Conservation (phyloP, 352 stramenopile species). For the Globisporangium ultimum region DNA sequence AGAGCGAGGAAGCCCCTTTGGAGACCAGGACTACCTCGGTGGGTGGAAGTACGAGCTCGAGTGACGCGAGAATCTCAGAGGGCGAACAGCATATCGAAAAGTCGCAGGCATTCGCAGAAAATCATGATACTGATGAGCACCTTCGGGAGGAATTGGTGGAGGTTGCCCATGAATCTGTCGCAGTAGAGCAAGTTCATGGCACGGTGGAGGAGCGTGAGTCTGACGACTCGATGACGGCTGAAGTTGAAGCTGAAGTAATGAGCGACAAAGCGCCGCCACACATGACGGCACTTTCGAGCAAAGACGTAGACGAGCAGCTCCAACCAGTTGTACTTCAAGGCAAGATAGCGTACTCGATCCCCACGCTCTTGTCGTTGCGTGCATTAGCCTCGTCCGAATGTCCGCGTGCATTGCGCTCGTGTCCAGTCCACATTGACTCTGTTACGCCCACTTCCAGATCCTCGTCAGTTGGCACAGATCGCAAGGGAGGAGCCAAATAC, state of each 20-base stretch:
- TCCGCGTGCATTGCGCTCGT: constrained; percentile 8
- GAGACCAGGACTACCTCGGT: no score
- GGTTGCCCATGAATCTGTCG: neutral
- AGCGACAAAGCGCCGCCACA: neutral
- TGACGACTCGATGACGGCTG: neutral
- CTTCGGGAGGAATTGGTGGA: neutral
- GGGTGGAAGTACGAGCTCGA: no score
- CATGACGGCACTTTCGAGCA: neutral
- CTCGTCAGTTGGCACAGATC: neutral
- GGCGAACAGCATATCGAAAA: no score
- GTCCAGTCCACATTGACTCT: constrained; percentile 1
- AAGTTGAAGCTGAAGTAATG: neutral
- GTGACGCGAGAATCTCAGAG: no score
- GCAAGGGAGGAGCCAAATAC: neutral
- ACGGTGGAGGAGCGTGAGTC: neutral
- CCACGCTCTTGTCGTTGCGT: constrained; percentile 8
- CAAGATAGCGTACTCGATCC: constrained; percentile 15
- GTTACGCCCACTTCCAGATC: neutral
- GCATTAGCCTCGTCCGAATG: neutral
- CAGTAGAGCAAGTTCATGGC: neutral
- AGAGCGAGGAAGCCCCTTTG: neutral
- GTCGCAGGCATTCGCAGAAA: no score
- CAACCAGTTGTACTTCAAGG: neutral
- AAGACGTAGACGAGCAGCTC: neutral
- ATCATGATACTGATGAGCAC: no score